phyloP scores from a whole-genome alignment of 441 rosid genomes.

The Populus hybrid region DNA sequence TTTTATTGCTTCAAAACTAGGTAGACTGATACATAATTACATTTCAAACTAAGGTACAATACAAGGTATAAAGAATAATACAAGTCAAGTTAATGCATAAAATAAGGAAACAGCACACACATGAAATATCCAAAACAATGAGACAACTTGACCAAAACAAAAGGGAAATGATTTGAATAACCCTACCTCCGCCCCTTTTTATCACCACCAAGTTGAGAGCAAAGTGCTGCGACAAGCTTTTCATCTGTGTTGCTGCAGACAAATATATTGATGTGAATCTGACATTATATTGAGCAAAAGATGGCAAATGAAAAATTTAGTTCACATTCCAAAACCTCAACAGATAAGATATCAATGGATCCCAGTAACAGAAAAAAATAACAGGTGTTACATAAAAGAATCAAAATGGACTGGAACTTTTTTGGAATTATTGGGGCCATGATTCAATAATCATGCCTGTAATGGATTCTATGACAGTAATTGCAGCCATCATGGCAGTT shows the following conservation, averaged over 20 bases:
- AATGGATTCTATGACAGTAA: neutral
- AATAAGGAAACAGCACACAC: neutral
- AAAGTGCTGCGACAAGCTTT: slow-evolving; percentile 92
- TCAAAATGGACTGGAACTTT: neutral
- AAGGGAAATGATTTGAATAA: slow-evolving; percentile 15
- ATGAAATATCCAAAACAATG: neutral
- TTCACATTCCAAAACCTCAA: slow-evolving; percentile 13
- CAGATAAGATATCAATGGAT: slow-evolving; percentile 7
- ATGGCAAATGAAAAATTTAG: neutral
- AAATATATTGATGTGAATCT: slow-evolving; percentile 15
- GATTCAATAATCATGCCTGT: no score
- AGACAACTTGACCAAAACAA: neutral
- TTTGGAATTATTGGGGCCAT: neutral
- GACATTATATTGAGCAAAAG: neutral
- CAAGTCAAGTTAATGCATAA: neutral
- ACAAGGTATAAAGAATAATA: neutral
- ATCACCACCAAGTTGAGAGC: slow-evolving; percentile 57
- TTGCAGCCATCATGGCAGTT: neutral
- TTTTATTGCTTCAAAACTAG: neutral
- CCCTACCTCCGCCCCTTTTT: slow-evolving; percentile 53
- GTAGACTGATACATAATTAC: neutral
- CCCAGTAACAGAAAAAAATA: neutral
- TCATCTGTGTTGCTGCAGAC: slow-evolving; percentile 83
- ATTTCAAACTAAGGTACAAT: neutral
- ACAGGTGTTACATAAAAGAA: neutral